phyloP scores from a whole-genome alignment of 2,329 filamentous ascomycete genomes.

The Penicillium sclerotiorum region DNA sequence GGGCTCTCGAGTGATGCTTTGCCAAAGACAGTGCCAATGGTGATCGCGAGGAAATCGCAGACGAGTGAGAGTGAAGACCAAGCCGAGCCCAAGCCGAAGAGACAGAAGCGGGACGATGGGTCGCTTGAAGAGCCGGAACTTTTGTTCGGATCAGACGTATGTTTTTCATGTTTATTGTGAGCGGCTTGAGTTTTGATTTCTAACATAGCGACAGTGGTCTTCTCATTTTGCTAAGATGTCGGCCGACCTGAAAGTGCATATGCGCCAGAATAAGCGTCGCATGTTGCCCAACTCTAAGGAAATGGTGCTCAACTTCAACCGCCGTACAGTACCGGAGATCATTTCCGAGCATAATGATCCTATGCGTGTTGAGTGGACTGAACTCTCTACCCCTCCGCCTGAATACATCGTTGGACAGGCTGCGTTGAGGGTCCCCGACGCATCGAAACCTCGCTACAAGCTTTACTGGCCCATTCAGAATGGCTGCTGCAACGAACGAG shows the following conservation, averaged over 20 bases:
- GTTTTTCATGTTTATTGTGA: constrained; percentile 22
- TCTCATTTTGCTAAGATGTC: constrained; percentile 77
- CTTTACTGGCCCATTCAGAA: constrained; percentile 88
- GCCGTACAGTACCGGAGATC: constrained; percentile 76
- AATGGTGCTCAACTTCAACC: constrained; percentile 91
- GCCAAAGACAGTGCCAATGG: constrained; percentile 92
- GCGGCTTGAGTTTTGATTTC: background rate
- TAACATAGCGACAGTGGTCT: constrained; percentile 51
- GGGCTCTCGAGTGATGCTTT: constrained; percentile 94
- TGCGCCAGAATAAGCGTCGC: constrained; percentile 91
- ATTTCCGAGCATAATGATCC: constrained; percentile 96
- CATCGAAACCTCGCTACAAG: constrained; percentile 85
- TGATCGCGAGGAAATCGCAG: constrained; percentile 76
- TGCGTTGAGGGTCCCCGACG: constrained; percentile 83
- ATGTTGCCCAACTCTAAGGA: constrained; percentile 98
- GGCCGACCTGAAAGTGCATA: constrained; percentile 82
- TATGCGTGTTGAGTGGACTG: constrained; percentile 92
- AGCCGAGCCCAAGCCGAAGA: constrained; percentile 73
- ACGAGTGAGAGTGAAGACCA: constrained; percentile 82
- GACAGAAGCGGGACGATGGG: constrained; percentile 61
- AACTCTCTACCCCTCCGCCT: constrained; percentile 68
- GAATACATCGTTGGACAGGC: constrained; percentile 79
- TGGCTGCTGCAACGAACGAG: constrained; percentile 87
- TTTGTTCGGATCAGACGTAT: constrained; percentile 82
- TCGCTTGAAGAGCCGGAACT: constrained; percentile 64